Base-by-base conservation (phyloP, 2,329 filamentous ascomycete genomes). In the Kalmusia sp. region DNA sequence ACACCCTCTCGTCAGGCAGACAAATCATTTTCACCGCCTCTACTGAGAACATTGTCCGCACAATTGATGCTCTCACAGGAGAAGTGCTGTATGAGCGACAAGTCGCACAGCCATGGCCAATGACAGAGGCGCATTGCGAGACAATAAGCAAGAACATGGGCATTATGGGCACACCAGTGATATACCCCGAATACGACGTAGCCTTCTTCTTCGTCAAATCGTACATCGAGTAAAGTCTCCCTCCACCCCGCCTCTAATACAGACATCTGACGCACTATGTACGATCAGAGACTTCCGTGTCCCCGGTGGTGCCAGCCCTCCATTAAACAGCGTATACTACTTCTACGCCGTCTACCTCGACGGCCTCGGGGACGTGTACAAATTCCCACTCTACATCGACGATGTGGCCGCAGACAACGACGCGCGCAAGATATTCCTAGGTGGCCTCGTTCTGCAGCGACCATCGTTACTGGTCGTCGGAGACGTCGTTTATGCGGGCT, bases 391-490 rank as follows among this genome's bases (percentile, higher is more conserved):
- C 7, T 63, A 76, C 41, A 67, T 84, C 1, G 80, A 84, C 52
- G 80, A 80, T 0, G 63, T 69, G 2, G 62, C 73, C 3, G 77
- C 80, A 0, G 74, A 78, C 21, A 84, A 84, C 55, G 80, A 79
- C 49, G 68, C 72, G 0, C 58, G 68, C 0, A 78, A 80, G n/a
- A 79, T 78, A 56, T 84, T 84, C 55, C 72, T 79, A 6, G 81
- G 80, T 3, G 83, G 83, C 0, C 77, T 81, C 3, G 76, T 82
- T 31, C 75, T 82, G 27, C 82, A 85, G 59, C 74, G 82, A 6
- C 80, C 83, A 0, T 78, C 74, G 3, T 64, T 85, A 11, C 70
- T 79, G 1, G 71, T 80, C 21, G 67, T 79, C 0, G 79, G 79
- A 2, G 72, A 78, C 45, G 76, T 74, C 37, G 70, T 85, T 5